These are phyloP conservation scores for Drechslerella coelobrocha DNA, from an alignment of 2,329 filamentous ascomycete genomes.

Conservation along the genomic window DNA sequence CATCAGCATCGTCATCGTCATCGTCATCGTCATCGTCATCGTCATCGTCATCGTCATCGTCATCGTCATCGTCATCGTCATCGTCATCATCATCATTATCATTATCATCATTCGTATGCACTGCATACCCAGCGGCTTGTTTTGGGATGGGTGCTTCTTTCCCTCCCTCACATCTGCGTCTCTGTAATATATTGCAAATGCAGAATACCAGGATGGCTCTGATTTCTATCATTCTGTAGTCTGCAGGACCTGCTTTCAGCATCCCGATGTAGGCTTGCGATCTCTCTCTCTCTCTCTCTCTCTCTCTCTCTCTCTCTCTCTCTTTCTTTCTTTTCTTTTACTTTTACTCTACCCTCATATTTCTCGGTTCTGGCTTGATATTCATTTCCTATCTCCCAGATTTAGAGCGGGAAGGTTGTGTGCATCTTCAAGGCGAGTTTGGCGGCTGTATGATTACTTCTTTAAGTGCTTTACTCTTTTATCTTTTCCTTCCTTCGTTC, in stretches of 20 bases:
- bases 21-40: background rate
- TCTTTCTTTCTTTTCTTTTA: slow-evolving; percentile 25
- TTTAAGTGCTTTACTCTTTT: slow-evolving; percentile 52
- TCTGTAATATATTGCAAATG: slow-evolving; percentile 49
- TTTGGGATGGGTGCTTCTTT: slow-evolving; percentile 12
- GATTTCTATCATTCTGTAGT: background rate
- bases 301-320: slow-evolving; percentile 23
- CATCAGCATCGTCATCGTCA: no score
- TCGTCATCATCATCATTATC: background rate
- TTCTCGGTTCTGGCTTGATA: slow-evolving; percentile 40
- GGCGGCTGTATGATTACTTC: slow-evolving; percentile 51
- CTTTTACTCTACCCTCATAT: slow-evolving; percentile 34
- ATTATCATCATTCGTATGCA: background rate
- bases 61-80: background rate
- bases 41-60: background rate
- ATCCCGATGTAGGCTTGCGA: background rate
- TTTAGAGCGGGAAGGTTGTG: slow-evolving; percentile 51
- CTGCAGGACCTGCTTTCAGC: background rate
- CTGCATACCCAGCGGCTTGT: slow-evolving; percentile 6
- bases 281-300: slow-evolving; percentile 20
- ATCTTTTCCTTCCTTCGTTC: slow-evolving; percentile 51
- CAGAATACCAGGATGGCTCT: slow-evolving; percentile 9
- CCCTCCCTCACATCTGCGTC: slow-evolving; percentile 6
- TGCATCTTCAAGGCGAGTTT: slow-evolving; percentile 51
- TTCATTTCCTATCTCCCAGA: slow-evolving; percentile 50